Percentiles rank a stretch among this genome's conserved stretches.
phyloP scores from a whole-genome alignment of 75 land plant genomes.

The Cunninghamia lanceolata region DNA sequence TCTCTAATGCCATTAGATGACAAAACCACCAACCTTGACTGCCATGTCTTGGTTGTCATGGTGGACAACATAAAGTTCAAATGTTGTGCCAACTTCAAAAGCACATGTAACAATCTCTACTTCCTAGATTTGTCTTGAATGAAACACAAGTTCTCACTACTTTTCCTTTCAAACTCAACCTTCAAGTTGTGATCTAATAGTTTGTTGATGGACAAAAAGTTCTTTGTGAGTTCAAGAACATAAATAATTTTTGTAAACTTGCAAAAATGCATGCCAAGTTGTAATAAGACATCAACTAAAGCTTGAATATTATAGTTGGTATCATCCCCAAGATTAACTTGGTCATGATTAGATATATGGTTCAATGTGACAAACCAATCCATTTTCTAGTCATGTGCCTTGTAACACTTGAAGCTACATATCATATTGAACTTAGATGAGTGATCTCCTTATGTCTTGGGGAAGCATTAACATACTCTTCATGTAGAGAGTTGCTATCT shows the following conservation, averaged over 20 bases:
- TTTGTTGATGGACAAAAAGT: neutral
- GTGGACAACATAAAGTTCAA: no score
- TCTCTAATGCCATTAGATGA: no score
- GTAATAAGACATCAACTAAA: neutral
- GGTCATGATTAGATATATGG: neutral
- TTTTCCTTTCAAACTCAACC: no score
- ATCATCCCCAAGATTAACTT: neutral
- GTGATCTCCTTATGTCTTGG: neutral
- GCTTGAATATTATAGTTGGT: neutral
- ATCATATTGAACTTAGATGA: neutral
- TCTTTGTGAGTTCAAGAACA: neutral
- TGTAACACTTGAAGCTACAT: neutral
- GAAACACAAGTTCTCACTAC: no score
- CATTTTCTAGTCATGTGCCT: neutral
- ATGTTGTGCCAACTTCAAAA: no score
- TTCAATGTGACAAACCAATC: neutral
- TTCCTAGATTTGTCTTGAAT: no score
- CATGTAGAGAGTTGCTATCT: neutral
- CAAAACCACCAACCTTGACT: no score
- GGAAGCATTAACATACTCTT: neutral
- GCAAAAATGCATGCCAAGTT: neutral
- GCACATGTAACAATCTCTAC: no score
- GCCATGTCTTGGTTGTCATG: no score
- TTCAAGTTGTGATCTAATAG: neutral
- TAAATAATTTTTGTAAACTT: neutral